phyloP scores from a whole-genome alignment of 179 eudicot genomes.

The Carnegiea gigantea region DNA sequence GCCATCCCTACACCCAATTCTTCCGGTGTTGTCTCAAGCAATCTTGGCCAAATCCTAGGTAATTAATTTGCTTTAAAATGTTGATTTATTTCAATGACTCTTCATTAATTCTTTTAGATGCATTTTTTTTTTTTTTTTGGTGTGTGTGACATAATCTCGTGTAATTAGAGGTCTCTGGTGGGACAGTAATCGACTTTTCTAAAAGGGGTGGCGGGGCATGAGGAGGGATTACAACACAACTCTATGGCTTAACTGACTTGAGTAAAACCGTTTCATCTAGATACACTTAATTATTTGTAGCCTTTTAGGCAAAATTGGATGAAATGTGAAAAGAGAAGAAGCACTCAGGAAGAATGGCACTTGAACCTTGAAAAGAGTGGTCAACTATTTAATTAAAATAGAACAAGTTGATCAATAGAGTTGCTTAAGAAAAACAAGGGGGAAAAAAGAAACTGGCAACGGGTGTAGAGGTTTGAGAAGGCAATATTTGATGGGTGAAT shows the following conservation, averaged over 20 bases:
- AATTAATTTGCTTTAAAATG: neutral
- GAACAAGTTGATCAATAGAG: too few relatives aligned
- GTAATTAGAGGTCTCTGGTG: neutral
- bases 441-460: neutral
- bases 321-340: neutral
- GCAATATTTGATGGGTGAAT: conserved; percentile 15
- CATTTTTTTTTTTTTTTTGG: neutral
- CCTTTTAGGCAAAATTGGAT: neutral
- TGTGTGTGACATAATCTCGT: neutral
- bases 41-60: conserved; percentile 53
- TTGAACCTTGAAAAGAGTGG: conserved; percentile 12
- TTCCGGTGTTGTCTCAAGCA: conserved; percentile 16
- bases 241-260: neutral
- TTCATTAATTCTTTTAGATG: neutral
- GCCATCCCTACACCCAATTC: conserved; percentile 19
- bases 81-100: neutral
- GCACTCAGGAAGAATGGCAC: conserved; percentile 1
- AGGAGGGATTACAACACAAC: too few relatives aligned
- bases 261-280: neutral
- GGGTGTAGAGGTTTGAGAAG: neutral
- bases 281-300: neutral
- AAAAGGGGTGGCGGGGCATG: too few relatives aligned
- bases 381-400: too few relatives aligned
- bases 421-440: neutral
- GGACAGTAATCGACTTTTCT: too few relatives aligned